Base-by-base conservation (phyloP, 2,329 filamentous ascomycete genomes). In the Colletotrichum euphorbiae region DNA sequence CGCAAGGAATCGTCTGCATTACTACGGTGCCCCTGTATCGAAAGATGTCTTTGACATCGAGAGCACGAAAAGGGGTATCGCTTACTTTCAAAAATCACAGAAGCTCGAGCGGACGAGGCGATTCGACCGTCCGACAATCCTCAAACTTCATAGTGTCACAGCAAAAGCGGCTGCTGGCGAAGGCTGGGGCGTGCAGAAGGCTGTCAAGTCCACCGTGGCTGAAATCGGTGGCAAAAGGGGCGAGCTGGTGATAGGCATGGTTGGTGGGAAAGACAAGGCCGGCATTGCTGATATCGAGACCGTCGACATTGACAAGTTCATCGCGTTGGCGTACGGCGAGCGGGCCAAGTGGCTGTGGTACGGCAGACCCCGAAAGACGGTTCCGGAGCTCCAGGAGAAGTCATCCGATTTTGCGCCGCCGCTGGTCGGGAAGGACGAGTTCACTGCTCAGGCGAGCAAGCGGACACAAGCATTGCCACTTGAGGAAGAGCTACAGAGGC, bases 211-310 rank as follows among this genome's bases (percentile, higher is more conserved):
- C 3, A 98, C 95, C 0, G 92, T 98, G 52, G 94, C 92, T 17
- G 96, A 98, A 78, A 89, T 99, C 43, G 93, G 93, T 72, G 95
- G 96, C 13, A 97, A 98, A 77, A 91, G 95, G 60, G 94, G 94
- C 54, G 95, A 98, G 77, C 92, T 98, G 81, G 91, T 98, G 52
- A 93, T 97, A 84, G 94, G 93, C n/a, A 97, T 97, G 84, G 94
- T 97, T 6, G 92, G 90, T 43, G 90, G 92, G 28, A 90, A 91
- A 54, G 94, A 97, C 73, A 97, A 97, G 79, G 93, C 90, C 63
- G 93, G 93, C 3, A 94, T 98, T 71, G 92, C 93, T 4, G 95
- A 98, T 73, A 90, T 98, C 40, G 96, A 99, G 80, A 98, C 94
- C 1, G 84, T 93, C 9, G 94, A 98, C 74, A 89, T 98, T 61